A percentile compares a stretch with the other conserved stretches of the same genome.
Conservation (phyloP, 2,329 filamentous ascomycete genomes). For the Orbilia brochopaga region DNA sequence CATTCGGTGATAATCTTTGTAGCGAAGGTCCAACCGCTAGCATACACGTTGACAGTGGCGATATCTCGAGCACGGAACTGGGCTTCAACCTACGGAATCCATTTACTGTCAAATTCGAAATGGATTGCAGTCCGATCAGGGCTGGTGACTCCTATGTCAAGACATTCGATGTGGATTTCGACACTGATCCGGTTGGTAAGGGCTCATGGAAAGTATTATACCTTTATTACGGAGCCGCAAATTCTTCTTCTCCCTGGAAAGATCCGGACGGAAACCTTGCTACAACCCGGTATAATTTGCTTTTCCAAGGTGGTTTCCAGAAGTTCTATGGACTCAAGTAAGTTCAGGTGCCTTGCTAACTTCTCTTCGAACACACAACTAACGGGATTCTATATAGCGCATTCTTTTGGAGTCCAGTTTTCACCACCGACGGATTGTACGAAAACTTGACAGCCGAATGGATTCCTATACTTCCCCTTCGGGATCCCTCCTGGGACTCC, state of each 20-base stretch:
- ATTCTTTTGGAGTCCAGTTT: background rate
- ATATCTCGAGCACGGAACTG: constrained; percentile 19
- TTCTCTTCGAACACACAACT: background rate
- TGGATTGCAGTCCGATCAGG: constrained; percentile 20
- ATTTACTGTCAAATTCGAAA: constrained; percentile 12
- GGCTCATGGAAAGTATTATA: constrained; percentile 3
- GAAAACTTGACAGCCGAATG: constrained; percentile 5
- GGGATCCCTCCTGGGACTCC: constrained; percentile 5
- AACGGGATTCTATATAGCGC: background rate
- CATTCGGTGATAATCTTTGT: constrained; percentile 19
- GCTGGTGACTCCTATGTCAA: background rate
- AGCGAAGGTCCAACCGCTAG: background rate
- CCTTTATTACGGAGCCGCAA: constrained; percentile 6
- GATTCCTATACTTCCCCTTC: constrained; percentile 7
- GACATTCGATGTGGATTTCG: background rate
- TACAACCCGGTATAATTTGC: constrained; percentile 16
- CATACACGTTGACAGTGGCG: constrained; percentile 11
- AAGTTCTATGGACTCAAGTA: constrained; percentile 10
- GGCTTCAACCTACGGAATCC: constrained; percentile 21
- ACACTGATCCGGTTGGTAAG: background rate
- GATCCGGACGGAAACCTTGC: constrained; percentile 11
- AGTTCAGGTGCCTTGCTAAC: background rate
- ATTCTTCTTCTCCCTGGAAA: background rate
- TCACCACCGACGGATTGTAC: constrained; percentile 2
- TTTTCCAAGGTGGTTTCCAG: constrained; percentile 10